phyloP scores from a whole-genome alignment of 2,329 filamentous ascomycete genomes.

The Sordariomycetes sp. region DNA sequence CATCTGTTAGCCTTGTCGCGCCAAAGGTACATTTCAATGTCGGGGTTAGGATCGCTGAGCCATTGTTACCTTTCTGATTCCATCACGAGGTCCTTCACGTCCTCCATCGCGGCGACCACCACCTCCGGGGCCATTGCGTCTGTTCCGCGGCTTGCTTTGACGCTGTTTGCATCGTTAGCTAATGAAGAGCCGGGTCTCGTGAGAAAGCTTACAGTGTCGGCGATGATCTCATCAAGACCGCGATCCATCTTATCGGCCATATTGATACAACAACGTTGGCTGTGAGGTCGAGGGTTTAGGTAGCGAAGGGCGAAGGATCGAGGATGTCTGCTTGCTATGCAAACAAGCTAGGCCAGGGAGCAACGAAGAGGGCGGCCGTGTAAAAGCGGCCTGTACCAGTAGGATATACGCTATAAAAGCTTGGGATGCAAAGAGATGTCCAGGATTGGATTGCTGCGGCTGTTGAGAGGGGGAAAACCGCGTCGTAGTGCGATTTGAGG shows the following conservation, averaged over 20 bases:
- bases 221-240: constrained; percentile 48
- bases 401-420: no score
- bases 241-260: constrained; percentile 40
- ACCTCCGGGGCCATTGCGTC: constrained; percentile 23
- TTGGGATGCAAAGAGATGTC: no score
- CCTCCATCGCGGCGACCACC: constrained; percentile 22
- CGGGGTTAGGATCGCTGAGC: neutral
- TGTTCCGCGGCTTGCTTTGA: constrained; percentile 22
- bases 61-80: constrained; percentile 87
- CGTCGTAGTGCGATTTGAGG: no score
- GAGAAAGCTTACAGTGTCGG: constrained; percentile 30
- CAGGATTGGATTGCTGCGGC: no score
- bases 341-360: no score
- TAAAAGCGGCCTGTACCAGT: no score
- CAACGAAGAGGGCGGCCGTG: no score
- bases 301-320: no score
- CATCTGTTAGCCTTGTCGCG: neutral
- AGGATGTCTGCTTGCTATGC: no score
- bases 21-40: neutral
- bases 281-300: no score
- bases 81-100: constrained; percentile 61
- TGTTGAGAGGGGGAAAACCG: no score
- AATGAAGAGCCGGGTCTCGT: neutral
- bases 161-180: constrained; percentile 11
- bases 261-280: no score